These are phyloP conservation scores for Yamadazyma dushanensis DNA, from an alignment of 1,139 yeast species.

Conservation along the genomic window DNA sequence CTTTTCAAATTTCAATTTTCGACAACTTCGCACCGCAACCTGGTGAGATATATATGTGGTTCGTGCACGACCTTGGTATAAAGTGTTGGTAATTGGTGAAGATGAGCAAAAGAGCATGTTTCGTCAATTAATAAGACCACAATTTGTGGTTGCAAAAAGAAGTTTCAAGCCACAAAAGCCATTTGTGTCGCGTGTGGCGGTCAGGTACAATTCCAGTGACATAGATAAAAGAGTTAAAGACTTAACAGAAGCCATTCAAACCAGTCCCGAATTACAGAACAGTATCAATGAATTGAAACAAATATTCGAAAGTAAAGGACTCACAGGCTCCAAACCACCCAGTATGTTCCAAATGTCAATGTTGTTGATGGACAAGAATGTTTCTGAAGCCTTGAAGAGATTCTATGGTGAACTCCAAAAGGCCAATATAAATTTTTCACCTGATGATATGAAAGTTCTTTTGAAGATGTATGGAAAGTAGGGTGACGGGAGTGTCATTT, in stretches of 20 bases:
- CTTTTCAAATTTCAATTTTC: conserved; percentile 3
- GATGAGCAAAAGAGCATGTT: conserved; percentile 1
- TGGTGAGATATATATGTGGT: no score
- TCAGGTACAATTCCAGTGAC: conserved; percentile 10
- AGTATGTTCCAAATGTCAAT: conserved; percentile 38
- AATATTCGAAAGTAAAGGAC: conserved; percentile 34
- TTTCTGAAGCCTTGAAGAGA: conserved; percentile 30
- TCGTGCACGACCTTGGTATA: no score
- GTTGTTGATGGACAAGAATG: conserved; percentile 38
- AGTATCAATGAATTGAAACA: conserved; percentile 33
- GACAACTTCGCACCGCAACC: no score
- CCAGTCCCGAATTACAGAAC: conserved; percentile 29
- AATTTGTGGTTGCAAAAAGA: no score
- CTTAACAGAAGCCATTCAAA: conserved; percentile 19
- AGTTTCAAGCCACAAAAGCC: no score
- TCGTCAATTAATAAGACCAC: neutral
- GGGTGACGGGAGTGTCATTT: neutral
- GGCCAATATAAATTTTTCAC: conserved; percentile 31
- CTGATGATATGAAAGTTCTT: conserved; percentile 35
- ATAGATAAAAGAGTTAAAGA: conserved; percentile 21
- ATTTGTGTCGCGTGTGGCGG: no score
- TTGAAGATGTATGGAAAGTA: conserved; percentile 8
- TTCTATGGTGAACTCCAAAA: conserved; percentile 35
- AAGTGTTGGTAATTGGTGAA: neutral
- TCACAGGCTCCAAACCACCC: conserved; percentile 33